Conservation (phyloP, 1,284 basidiomycete genomes). For the Somion occarium region DNA sequence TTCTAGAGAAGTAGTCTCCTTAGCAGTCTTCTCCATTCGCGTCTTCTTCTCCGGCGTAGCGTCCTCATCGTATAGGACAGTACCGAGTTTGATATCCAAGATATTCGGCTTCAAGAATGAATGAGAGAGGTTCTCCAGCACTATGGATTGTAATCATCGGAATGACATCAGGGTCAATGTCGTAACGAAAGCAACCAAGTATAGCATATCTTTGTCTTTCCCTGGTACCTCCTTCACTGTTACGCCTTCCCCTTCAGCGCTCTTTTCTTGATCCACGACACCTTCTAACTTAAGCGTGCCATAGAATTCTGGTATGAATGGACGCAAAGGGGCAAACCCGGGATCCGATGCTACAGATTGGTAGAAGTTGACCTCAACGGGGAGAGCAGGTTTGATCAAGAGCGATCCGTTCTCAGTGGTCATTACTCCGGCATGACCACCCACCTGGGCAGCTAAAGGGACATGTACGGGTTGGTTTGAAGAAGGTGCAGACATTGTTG, state of each 20-base stretch:
- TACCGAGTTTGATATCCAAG: slow-evolving; percentile 91
- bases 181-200: not conserved
- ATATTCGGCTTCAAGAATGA: slow-evolving; percentile 79
- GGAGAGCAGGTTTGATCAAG: slow-evolving; percentile 80
- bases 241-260: slow-evolving; percentile 16
- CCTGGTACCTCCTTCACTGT: slow-evolving; percentile 23
- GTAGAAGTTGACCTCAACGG: slow-evolving; percentile 81
- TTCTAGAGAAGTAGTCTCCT: slow-evolving; percentile 66
- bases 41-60: slow-evolving; percentile 74
- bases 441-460: slow-evolving; percentile 67
- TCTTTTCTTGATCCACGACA: slow-evolving; percentile 34
- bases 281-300: slow-evolving; percentile 75
- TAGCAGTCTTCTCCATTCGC: slow-evolving; percentile 74
- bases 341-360: slow-evolving; percentile 46
- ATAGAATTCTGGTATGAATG: slow-evolving; percentile 68
- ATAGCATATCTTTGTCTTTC: slow-evolving; percentile 47
- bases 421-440: slow-evolving; percentile 80
- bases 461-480: slow-evolving; percentile 1
- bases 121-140: slow-evolving; percentile 81
- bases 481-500: not conserved
- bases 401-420: slow-evolving; percentile 73
- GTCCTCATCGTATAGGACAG: slow-evolving; percentile 69
- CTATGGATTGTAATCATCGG: slow-evolving; percentile 56
- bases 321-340: slow-evolving; percentile 39
- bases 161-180: slow-evolving; percentile 1